Percentiles rank a stretch among this genome's conserved stretches.
These are phyloP conservation scores for Colletotrichum musae DNA, from an alignment of 2,329 filamentous ascomycete genomes.

Conservation along the genomic window DNA sequence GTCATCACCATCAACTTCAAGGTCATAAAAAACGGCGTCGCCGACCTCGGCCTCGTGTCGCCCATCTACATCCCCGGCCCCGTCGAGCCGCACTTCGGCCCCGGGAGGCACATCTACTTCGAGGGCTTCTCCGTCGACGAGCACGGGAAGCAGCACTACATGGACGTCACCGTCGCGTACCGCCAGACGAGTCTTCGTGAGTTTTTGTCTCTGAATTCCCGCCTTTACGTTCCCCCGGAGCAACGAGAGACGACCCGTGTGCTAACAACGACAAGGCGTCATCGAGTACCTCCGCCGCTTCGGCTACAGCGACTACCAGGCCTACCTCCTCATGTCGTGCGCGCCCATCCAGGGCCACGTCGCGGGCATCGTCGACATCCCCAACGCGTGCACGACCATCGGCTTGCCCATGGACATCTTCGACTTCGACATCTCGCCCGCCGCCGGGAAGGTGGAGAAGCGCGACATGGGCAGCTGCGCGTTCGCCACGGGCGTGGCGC, in stretches of 20 bases:
- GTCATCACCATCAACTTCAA: conserved; percentile 92
- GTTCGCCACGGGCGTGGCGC: conserved; percentile 65
- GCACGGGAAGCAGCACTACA: conserved; percentile 88
- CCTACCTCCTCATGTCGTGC: conserved; percentile 87
- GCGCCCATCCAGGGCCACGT: conserved; percentile 91
- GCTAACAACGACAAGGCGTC: conserved; percentile 59
- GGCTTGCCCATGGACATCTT: conserved; percentile 95
- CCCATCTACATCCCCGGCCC: conserved; percentile 90
- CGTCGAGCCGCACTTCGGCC: conserved; percentile 89
- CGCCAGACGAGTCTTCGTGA: conserved; percentile 80
- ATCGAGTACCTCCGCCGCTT: conserved; percentile 86
- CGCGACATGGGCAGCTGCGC: conserved; percentile 69
- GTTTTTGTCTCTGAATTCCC: no score
- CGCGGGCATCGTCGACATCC: conserved; percentile 91
- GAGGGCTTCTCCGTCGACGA: conserved; percentile 94
- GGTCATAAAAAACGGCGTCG: conserved; percentile 86
- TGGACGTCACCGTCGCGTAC: conserved; percentile 90
- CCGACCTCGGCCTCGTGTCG: conserved; percentile 81
- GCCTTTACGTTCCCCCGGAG: not conserved
- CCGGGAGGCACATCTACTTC: conserved; percentile 85
- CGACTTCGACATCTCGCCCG: conserved; percentile 88
- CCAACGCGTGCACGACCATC: conserved; percentile 91
- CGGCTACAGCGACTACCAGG: conserved; percentile 81
- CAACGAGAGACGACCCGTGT: not conserved
- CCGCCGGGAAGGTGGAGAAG: conserved; percentile 61